Percentiles rank a stretch among this genome's conserved stretches.
phyloP scores from a whole-genome alignment of 257 asterid genomes.

The Solanum chiquidenum region DNA sequence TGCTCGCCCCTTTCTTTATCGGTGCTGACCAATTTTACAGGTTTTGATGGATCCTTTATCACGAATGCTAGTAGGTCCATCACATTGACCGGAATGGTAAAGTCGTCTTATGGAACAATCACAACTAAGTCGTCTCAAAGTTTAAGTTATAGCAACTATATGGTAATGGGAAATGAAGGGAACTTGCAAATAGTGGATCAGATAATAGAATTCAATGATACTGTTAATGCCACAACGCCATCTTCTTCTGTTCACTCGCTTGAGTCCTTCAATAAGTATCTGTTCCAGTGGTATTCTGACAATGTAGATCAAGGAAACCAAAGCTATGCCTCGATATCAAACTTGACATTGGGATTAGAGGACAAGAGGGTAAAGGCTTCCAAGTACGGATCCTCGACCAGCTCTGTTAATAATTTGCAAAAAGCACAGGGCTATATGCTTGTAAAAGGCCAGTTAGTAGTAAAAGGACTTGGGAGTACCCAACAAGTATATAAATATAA shows the following conservation, averaged over 20 bases:
- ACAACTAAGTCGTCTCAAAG: slow-evolving; percentile 36
- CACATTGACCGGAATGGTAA: slow-evolving; percentile 40
- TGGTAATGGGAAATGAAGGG: slow-evolving; percentile 59
- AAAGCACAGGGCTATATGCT: slow-evolving; percentile 33
- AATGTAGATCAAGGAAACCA: slow-evolving; percentile 22
- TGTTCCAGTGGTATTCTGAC: slow-evolving; percentile 14
- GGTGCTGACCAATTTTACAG: slow-evolving; percentile 23
- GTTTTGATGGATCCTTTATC: slow-evolving; percentile 42
- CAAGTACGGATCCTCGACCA: background rate
- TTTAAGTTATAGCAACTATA: slow-evolving; percentile 29
- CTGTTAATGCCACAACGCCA: slow-evolving; percentile 12
- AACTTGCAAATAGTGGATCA: slow-evolving; percentile 55
- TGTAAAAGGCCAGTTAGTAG: slow-evolving; percentile 39
- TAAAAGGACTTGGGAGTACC: slow-evolving; percentile 49
- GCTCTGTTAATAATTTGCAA: slow-evolving; percentile 31
- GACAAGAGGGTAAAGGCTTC: slow-evolving; percentile 20
- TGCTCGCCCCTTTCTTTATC: slow-evolving; percentile 16
- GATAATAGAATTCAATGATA: slow-evolving; percentile 29
- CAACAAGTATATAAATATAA: slow-evolving; percentile 31
- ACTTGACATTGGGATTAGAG: slow-evolving; percentile 33
- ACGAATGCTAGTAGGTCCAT: slow-evolving; percentile 41
- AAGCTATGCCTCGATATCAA: slow-evolving; percentile 27
- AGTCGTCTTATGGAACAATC: slow-evolving; percentile 48
- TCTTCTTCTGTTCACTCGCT: slow-evolving; percentile 8
- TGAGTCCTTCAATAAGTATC: slow-evolving; percentile 15